phyloP scores from a whole-genome alignment of 2,329 filamentous ascomycete species.

The Fusarium beomiforme region DNA sequence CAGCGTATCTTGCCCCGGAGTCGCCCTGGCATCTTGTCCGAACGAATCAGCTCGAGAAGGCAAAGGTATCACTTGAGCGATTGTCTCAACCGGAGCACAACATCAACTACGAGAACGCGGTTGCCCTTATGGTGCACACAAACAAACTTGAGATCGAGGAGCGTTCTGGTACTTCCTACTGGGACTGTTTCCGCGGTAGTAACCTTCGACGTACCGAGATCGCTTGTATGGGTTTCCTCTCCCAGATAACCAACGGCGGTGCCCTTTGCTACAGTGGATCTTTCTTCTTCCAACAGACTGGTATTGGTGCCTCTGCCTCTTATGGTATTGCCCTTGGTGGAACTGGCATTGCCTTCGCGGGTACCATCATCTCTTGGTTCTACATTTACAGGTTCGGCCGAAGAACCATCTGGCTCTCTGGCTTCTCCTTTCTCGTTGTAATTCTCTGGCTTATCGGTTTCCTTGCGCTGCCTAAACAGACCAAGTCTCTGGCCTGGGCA shows the following conservation, averaged over 20 bases:
- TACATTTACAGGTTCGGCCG: slow-evolving; percentile 55
- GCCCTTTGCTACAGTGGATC: slow-evolving; percentile 54
- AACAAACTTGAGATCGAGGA: slow-evolving; percentile 57
- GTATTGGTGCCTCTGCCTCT: slow-evolving; percentile 49
- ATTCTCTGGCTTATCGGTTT: slow-evolving; percentile 57
- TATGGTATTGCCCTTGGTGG: slow-evolving; percentile 56
- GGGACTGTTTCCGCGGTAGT: slow-evolving; percentile 59
- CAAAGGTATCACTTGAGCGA: slow-evolving; percentile 46
- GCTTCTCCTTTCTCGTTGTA: slow-evolving; percentile 49
- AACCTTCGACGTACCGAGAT: slow-evolving; percentile 59
- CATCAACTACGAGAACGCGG: slow-evolving; percentile 49
- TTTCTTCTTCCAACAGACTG: slow-evolving; percentile 60
- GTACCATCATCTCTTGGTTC: slow-evolving; percentile 56
- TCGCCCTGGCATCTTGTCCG: slow-evolving; percentile 52
- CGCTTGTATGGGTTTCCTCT: slow-evolving; percentile 53
- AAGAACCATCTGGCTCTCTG: slow-evolving; percentile 54
- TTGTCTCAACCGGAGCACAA: slow-evolving; percentile 47
- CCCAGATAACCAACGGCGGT: slow-evolving; percentile 55
- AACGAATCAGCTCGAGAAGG: slow-evolving; percentile 45
- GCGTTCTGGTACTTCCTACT: slow-evolving; percentile 51
- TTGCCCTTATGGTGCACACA: slow-evolving; percentile 57
- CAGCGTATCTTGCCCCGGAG: slow-evolving; percentile 48
- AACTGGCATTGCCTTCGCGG: slow-evolving; percentile 55
- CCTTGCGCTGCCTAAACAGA: slow-evolving; percentile 51
- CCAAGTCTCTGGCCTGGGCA: slow-evolving; percentile 49